These are phyloP conservation scores for Fusarium palustre DNA, from an alignment of 2,329 filamentous ascomycete species.

Conservation along the genomic window DNA sequence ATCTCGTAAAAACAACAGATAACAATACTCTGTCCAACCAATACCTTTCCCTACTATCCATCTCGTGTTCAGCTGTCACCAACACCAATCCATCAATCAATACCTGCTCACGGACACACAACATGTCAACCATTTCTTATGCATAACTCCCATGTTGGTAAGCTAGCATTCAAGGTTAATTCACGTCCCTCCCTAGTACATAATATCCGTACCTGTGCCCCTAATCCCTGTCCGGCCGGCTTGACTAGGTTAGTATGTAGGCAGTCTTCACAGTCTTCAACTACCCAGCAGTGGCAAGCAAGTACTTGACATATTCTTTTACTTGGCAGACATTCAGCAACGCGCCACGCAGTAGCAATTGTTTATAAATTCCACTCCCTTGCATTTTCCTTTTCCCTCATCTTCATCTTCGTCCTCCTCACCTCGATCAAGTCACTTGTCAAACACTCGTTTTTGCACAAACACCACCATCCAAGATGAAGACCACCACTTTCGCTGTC, in stretches of 20 bases:
- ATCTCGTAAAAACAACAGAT: accelerated
- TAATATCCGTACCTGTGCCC: not conserved
- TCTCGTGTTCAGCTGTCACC: no score
- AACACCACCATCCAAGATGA: constrained; percentile 35
- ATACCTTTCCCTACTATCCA: no score
- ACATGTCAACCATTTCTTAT: no score
- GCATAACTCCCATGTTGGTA: no score
- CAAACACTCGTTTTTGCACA: constrained; percentile 19
- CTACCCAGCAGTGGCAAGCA: constrained; percentile 13
- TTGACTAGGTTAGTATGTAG: no score
- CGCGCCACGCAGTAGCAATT: not conserved
- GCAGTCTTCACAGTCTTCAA: no score
- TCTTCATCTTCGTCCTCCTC: constrained; percentile 17
- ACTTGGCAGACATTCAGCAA: not conserved
- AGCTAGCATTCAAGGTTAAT: not conserved
- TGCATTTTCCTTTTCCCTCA: constrained; percentile 16
- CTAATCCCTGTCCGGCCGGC: not conserved
- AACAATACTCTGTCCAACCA: not conserved
- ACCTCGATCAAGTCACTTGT: not conserved
- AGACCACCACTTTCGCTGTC: constrained; percentile 39
- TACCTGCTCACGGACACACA: no score
- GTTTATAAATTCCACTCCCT: constrained; percentile 7
- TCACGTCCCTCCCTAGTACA: not conserved
- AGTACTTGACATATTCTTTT: not conserved
- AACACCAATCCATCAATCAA: no score